Evolutionary conservation across 108 stramenopile species (phyloP), one percentile per base, ranked within the genome.

Genomic region (Cylindrotheca closterium): DNA sequence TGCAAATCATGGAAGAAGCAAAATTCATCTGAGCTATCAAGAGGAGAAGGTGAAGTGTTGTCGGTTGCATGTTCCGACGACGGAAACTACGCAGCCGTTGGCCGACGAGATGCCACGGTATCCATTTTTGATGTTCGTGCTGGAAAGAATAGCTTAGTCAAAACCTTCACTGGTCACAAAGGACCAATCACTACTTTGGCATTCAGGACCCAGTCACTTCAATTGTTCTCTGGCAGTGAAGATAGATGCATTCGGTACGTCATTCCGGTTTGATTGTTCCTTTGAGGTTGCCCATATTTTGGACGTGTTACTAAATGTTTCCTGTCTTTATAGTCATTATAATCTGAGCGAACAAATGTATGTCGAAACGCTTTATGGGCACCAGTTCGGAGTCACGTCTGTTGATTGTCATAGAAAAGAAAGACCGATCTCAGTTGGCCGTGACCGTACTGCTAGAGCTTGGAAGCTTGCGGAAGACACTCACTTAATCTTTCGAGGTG

Each of bases 401-500:
- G 70, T 99, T 24, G 92, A 95, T 62, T 95, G 95, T 47, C 83
- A 86, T 49, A 70, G 77, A 22, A 82, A 89, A 42, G 95, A 93
- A 64, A 82, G 96, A 26, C 94, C 96, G 0, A 80, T 96, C 4
- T 92, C 92, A 0, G 88, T 92, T 15, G 93, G 82, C 29, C 60
- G 83, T 51, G 98, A 98, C 70, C 81, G 93, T 45, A 95, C 96
- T 0, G 93, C 87, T 32, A 89, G 99, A 23, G 82, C 87, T 25
- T 99, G 99, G 99, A 99, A 99, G 77, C 63, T 99, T 28, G 79
- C 83, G 18, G 97, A 98, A 65, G 97, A 98, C 68, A 96, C 95
- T 19, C 99, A 99, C 71, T 72, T 99, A 26, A 96, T 99, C 27
- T 97, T 89, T 70, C 85, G 96, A 28, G 88, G 84, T 29, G 91